Base-by-base conservation (phyloP, 768 basidiomycete species). In the Lactarius trivialis region DNA sequence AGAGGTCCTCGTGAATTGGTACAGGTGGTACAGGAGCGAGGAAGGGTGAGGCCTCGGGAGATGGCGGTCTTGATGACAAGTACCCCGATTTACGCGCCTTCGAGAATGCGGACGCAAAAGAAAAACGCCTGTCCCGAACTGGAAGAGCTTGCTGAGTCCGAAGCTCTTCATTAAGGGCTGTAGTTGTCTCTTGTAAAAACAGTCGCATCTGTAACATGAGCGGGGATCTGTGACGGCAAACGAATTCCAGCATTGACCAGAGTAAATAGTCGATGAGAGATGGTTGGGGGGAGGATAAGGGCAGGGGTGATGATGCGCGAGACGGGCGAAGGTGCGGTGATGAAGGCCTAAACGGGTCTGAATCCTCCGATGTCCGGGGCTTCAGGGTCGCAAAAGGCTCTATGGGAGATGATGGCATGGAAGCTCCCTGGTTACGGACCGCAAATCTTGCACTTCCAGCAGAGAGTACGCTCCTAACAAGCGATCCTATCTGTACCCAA, bases 191-290 rank as follows among this genome's bases (percentile, higher is more conserved):
- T 66, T 82, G 81, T n/a, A 81, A 74, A 61, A 88, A 80, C 3
- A 83, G 73, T 28, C 85, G 85, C 73, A 91, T 77, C 65, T 88
- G 87, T 32, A 86, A 73, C 56, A 81, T 74, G 32, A 91, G 76
- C 0, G 88, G 87, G 41, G 75, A 83, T 19, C 85, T 79, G 67
- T 80, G 82, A 1, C 82, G 77, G 65, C 83, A 86, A 19, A 87
- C 71, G 58, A 88, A 77, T 67, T 89, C 86, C 30, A 90, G 73
- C 32, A 85, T 71, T 3, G 89, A 90, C 88, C 88, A 90, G 1
- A 86, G 75, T 9, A 82, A 73, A 66, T 89, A 91, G 70, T 91
- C 89, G 6, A 88, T 74, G 28, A 86, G 74, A 32, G 86, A 78
- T 3, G 87, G 87, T 21, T 67, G 54, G 71, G 68, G 58, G 32